A percentile compares a stretch with the other conserved stretches of the same genome.
phyloP scores from a whole-genome alignment of 116 monocot species.

The Cymodocea nodosa region DNA sequence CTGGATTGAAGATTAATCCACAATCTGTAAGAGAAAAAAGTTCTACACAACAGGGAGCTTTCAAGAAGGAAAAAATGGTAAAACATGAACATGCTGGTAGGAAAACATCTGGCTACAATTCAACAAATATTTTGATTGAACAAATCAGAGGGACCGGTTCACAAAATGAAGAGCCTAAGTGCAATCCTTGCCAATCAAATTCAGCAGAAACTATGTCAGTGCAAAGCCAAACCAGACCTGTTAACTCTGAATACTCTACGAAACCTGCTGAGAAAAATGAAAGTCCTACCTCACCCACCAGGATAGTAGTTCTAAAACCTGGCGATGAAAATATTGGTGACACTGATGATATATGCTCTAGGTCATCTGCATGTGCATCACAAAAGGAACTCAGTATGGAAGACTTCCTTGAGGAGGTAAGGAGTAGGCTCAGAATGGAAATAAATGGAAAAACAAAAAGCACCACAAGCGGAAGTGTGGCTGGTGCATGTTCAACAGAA shows the following conservation, averaged over 20 bases:
- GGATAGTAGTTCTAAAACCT: conserved; percentile 72
- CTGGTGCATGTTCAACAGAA: conserved; percentile 4
- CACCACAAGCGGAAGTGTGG: neutral
- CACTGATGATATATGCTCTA: conserved; percentile 19
- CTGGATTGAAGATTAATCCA: conserved; percentile 8
- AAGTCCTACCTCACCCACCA: conserved; percentile 39
- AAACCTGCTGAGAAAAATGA: conserved; percentile 16
- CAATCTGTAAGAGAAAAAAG: conserved; percentile 16
- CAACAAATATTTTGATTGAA: conserved; percentile 1
- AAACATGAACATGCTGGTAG: conserved; percentile 6
- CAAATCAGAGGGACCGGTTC: neutral
- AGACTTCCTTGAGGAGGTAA: conserved; percentile 76
- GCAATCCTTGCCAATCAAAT: neutral
- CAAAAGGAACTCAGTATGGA: conserved; percentile 39
- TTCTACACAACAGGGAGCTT: conserved; percentile 29
- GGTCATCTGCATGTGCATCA: conserved; percentile 19
- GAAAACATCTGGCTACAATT: conserved; percentile 9
- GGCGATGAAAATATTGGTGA: conserved; percentile 29
- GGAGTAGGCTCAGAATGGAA: conserved; percentile 57
- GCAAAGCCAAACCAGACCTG: conserved; percentile 8
- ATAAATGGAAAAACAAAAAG: conserved; percentile 33
- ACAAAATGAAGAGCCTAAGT: conserved; percentile 5
- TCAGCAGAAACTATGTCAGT: conserved; percentile 3
- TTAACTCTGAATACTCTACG: conserved; percentile 5
- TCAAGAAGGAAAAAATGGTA: conserved; percentile 31